Conservation (phyloP, 257 asterid genomes). For the Solanum gandarillasii region DNA sequence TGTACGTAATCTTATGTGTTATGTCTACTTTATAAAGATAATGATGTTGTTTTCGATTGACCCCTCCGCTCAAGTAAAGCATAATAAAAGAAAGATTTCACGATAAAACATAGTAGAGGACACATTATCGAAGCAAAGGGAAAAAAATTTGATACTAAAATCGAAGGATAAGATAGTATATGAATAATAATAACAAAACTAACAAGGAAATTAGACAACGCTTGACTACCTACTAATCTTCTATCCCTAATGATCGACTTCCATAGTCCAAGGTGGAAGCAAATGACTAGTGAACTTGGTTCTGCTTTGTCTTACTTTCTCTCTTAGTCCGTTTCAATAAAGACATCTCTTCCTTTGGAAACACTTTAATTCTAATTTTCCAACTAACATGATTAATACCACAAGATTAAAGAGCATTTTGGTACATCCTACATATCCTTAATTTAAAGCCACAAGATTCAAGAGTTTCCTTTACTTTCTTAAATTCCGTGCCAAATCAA, state of each 20-base stretch:
- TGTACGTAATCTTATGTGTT: no score
- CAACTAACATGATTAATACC: background rate
- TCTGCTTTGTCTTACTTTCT: background rate
- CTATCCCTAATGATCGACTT: background rate
- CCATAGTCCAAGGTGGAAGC: background rate
- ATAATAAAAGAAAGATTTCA: background rate
- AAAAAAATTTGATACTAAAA: no score
- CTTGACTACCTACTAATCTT: background rate
- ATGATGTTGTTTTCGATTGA: no score
- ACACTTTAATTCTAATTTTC: background rate
- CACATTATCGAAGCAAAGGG: background rate
- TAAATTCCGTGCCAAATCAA: background rate
- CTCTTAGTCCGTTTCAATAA: background rate
- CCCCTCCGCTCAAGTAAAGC: no score
- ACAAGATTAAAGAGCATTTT: background rate
- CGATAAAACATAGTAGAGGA: no score
- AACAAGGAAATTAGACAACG: background rate
- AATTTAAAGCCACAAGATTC: background rate
- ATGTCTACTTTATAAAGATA: no score
- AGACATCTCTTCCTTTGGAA: no score
- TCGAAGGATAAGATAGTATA: background rate
- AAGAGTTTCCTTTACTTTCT: background rate
- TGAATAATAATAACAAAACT: background rate
- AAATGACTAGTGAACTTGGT: background rate
- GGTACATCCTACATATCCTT: background rate